Conservation (phyloP, 192 early-diverging fungal species). For the Linnemannia zychae region DNA sequence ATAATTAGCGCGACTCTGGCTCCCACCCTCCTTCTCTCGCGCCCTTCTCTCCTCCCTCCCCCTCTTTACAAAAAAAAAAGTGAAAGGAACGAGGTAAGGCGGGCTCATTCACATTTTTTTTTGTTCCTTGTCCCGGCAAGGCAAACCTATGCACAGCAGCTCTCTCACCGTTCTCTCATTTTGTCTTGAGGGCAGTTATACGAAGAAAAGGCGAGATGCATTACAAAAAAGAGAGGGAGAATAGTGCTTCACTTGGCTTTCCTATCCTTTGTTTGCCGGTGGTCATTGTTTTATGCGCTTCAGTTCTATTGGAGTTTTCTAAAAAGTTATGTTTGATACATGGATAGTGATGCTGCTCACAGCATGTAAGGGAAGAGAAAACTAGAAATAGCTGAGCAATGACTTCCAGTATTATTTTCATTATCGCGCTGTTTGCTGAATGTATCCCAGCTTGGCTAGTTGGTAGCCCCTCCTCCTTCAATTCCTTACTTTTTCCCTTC, state of each 20-base stretch:
- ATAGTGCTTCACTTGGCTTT: background rate
- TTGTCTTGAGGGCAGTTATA: background rate
- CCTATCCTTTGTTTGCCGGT: background rate
- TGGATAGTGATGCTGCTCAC: background rate
- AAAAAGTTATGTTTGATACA: background rate
- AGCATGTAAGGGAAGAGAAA: conserved; percentile 1
- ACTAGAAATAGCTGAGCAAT: conserved; percentile 6
- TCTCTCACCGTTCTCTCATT: background rate
- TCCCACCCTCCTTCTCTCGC: background rate
- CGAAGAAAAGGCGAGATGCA: background rate
- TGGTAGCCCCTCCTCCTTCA: conserved; percentile 1
- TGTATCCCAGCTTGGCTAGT: background rate
- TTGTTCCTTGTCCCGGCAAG: background rate
- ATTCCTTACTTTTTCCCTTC: background rate
- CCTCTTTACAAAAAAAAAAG: background rate
- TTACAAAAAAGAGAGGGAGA: background rate
- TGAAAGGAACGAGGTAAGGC: conserved; percentile 28
- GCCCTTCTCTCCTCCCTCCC: background rate
- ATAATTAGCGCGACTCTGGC: conserved; percentile 18
- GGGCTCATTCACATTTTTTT: conserved; percentile 22
- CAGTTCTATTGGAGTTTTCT: too few species aligned
- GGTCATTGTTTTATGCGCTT: background rate
- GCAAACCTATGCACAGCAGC: background rate
- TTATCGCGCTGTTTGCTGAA: background rate
- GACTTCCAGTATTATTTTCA: background rate